These are phyloP conservation scores for Kokia cookei DNA, from an alignment of 441 rosid genomes.

Conservation along the genomic window DNA sequence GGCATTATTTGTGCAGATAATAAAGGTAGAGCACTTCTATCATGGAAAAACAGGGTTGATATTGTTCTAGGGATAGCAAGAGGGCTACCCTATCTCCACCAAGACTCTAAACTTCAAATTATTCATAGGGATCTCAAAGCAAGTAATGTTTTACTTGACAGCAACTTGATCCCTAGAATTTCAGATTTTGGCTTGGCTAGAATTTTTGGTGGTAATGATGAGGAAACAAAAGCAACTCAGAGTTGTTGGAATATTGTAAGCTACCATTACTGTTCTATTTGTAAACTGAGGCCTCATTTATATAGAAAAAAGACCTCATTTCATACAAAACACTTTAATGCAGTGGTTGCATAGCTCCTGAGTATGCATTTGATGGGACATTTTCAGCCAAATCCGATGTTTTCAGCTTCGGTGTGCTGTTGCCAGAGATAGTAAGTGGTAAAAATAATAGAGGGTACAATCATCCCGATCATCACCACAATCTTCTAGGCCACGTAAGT, in stretches of 20 bases:
- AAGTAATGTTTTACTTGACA: conserved; percentile 22
- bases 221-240: conserved; percentile 9
- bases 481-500: conserved; percentile 30
- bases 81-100: conserved; percentile 32
- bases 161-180: conserved; percentile 18
- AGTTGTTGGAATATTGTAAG: conserved; percentile 29
- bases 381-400: conserved; percentile 21
- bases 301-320: not conserved
- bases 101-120: conserved; percentile 17
- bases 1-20: conserved; percentile 6
- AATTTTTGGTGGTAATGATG: conserved; percentile 8
- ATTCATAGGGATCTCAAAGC: conserved; percentile 25
- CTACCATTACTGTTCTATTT: not conserved
- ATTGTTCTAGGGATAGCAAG: conserved; percentile 23
- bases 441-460: conserved; percentile 9
- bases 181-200: conserved; percentile 33
- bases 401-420: conserved; percentile 18
- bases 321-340: not conserved
- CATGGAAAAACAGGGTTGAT: conserved; percentile 14
- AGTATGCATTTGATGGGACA: conserved; percentile 10
- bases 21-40: not conserved
- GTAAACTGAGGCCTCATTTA: too few species aligned
- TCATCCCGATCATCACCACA: conserved; percentile 18
- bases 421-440: conserved; percentile 14
- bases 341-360: conserved; percentile 23